Conservation (phyloP, 164 flowering plant species). For the Liquidambar formosana region DNA sequence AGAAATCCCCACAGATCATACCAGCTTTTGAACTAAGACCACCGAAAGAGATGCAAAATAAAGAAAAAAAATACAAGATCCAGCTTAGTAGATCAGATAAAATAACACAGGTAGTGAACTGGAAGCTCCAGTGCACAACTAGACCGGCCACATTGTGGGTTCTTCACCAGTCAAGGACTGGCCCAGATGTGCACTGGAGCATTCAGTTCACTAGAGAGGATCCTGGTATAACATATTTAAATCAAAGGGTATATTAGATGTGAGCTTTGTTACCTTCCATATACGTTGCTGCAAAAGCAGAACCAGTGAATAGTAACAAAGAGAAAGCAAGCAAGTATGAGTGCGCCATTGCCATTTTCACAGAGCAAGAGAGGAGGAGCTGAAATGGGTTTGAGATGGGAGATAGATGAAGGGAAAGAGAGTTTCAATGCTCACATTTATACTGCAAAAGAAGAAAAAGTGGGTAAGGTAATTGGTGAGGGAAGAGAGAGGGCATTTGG, state of each 20-base stretch:
- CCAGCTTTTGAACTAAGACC: background rate
- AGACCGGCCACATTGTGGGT: background rate
- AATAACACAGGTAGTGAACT: background rate
- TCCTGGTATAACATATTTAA: background rate
- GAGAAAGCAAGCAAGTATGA: conserved; percentile 19
- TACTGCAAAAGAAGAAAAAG: conserved; percentile 1
- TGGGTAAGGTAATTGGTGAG: background rate
- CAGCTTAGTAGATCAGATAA: background rate
- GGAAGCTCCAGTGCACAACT: background rate
- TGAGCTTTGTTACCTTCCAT: conserved; percentile 27
- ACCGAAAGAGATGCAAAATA: no score
- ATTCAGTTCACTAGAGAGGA: no score
- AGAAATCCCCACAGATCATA: no score
- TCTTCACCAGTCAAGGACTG: background rate
- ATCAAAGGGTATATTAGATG: background rate
- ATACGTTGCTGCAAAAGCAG: conserved; percentile 19
- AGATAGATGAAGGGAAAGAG: background rate
- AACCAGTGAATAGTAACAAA: conserved; percentile 11
- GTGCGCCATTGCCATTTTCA: conserved; percentile 14
- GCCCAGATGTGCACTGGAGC: background rate
- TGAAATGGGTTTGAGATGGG: background rate
- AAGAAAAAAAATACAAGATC: background rate
- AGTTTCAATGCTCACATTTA: background rate
- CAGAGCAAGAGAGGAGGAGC: background rate
- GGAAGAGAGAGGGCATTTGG: background rate